phyloP scores from a whole-genome alignment of 2,329 filamentous ascomycete species.

The Triangularia verruculosa region DNA sequence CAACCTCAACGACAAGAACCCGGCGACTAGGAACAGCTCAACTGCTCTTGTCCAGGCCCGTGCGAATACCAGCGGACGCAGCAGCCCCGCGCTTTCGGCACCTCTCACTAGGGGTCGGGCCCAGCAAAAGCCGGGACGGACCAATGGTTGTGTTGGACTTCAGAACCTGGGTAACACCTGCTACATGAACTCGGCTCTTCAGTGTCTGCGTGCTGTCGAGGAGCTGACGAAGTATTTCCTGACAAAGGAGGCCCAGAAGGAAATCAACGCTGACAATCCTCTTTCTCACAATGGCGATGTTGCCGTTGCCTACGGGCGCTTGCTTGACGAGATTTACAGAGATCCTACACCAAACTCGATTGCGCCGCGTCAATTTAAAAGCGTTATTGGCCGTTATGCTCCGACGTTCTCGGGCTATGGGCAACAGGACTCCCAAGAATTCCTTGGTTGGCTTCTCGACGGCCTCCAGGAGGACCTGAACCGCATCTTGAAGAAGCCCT shows the following conservation, averaged over 20 bases:
- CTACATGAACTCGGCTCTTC: constrained; percentile 97
- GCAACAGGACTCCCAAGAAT: constrained; percentile 97
- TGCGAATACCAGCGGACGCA: constrained; percentile 60
- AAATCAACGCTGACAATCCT: constrained; percentile 83
- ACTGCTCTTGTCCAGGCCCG: constrained; percentile 35
- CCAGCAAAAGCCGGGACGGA: constrained; percentile 66
- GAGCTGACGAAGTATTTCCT: constrained; percentile 93
- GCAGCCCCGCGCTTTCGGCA: constrained; percentile 60
- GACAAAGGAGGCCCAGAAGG: constrained; percentile 66
- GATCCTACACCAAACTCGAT: constrained; percentile 65
- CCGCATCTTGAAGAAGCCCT: constrained; percentile 90
- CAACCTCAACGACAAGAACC: constrained; percentile 35
- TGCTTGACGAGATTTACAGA: constrained; percentile 77
- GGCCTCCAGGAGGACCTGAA: constrained; percentile 94
- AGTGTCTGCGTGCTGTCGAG: constrained; percentile 90
- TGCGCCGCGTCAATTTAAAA: constrained; percentile 78
- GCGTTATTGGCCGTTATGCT: constrained; percentile 74
- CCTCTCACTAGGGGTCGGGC: constrained; percentile 68
- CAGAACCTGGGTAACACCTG: constrained; percentile 95
- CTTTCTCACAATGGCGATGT: constrained; percentile 83
- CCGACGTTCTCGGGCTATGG: constrained; percentile 89
- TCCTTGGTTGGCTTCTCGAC: constrained; percentile 90
- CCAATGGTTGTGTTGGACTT: constrained; percentile 75
- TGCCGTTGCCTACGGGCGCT: constrained; percentile 74
- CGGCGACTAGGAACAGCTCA: constrained; percentile 36